phyloP scores from a whole-genome alignment of 345 rosid genomes.

The Populus nigra region DNA sequence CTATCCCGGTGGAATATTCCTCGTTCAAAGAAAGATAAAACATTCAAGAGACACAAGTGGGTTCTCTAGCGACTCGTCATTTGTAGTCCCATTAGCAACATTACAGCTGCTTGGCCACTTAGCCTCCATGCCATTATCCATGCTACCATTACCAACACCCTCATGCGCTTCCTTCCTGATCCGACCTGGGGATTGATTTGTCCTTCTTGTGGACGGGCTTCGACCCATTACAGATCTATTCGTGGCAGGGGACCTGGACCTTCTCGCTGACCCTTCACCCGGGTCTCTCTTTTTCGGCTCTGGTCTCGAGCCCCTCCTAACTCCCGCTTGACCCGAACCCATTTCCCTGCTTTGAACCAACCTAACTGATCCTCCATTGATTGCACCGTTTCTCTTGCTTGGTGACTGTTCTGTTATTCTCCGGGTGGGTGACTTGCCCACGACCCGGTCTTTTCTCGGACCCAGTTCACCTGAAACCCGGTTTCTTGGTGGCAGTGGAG shows the following conservation, averaged over 20 bases:
- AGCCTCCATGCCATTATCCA: background rate
- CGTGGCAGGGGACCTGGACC: slow-evolving; percentile 49
- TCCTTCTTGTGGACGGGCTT: slow-evolving; percentile 46
- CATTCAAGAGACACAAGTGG: slow-evolving; percentile 87
- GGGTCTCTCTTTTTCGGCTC: slow-evolving; percentile 47
- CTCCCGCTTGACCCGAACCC: slow-evolving; percentile 12
- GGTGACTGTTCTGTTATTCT: slow-evolving; percentile 56
- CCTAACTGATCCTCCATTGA: slow-evolving; percentile 29
- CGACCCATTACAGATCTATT: slow-evolving; percentile 59
- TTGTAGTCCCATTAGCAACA: slow-evolving; percentile 11
- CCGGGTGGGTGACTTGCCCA: slow-evolving; percentile 47
- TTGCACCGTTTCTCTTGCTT: slow-evolving; percentile 26
- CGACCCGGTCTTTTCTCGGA: slow-evolving; percentile 24
- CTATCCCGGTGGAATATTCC: background rate
- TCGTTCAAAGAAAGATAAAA: slow-evolving; percentile 69
- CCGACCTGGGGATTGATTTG: slow-evolving; percentile 64
- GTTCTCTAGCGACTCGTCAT: slow-evolving; percentile 60
- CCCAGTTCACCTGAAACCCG: slow-evolving; percentile 23
- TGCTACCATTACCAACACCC: background rate
- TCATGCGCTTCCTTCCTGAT: slow-evolving; percentile 33
- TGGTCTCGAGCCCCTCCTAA: slow-evolving; percentile 30
- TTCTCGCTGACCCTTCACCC: slow-evolving; percentile 53
- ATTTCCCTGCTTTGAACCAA: slow-evolving; percentile 34
- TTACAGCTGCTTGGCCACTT: slow-evolving; percentile 14
- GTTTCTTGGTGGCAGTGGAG: slow-evolving; percentile 42